Conservation (phyloP, 108 stramenopile species). For the Pseudonitzschia multistriata region DNA sequence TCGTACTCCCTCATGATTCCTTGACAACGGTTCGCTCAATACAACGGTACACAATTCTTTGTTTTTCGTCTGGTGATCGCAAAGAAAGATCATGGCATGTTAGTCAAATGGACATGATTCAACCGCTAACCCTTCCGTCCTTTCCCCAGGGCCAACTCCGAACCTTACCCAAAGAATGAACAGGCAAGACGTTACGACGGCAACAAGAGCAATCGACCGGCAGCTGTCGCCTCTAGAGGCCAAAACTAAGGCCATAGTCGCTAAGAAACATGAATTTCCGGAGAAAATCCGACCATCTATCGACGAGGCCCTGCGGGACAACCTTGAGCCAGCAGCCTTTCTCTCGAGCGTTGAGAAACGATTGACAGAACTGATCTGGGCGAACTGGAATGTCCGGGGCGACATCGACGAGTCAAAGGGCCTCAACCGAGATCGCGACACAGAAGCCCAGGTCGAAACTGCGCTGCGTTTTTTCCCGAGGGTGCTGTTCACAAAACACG, state of each 20-base stretch:
- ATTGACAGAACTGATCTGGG: neutral
- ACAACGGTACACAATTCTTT: neutral
- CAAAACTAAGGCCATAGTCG: neutral
- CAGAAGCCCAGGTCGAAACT: constrained; percentile 9
- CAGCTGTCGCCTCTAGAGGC: neutral
- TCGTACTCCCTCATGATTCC: too few relatives aligned
- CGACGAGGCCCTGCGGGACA: neutral
- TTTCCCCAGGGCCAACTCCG: neutral
- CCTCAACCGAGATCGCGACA: neutral
- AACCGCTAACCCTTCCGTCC: neutral
- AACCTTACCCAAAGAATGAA: neutral
- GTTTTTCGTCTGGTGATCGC: neutral
- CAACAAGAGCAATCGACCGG: neutral
- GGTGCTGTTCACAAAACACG: neutral
- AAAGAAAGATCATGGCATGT: neutral
- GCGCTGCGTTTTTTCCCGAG: neutral
- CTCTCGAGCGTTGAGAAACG: neutral
- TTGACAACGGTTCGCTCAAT: neutral
- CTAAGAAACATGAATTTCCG: neutral
- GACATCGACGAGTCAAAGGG: neutral
- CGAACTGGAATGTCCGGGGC: neutral
- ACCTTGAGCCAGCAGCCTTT: neutral
- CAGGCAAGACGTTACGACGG: neutral
- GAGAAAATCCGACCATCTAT: neutral
- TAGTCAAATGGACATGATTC: neutral